Evolutionary conservation across 352 stramenopile species (phyloP), one percentile per base, ranked within the genome.

Genomic region (Pythium vanterpoolii): DNA sequence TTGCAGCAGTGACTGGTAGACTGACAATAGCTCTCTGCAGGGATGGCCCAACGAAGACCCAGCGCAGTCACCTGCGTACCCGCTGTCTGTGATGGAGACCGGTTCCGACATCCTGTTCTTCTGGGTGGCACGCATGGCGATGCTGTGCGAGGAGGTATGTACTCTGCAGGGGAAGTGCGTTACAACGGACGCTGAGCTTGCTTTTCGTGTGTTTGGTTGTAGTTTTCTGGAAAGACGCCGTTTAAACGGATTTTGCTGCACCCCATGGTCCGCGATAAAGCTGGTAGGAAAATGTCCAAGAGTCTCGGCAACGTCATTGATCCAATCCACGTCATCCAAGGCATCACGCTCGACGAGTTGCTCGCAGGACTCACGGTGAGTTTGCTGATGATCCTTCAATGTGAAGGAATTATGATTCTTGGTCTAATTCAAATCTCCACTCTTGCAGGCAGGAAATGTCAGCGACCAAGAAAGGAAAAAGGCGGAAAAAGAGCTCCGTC

Each of bases 101-200:
- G 98, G 97, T 18, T 98, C 98, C 66, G 98, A 99, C 75, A 99
- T 99, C 74, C 68, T 99, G 14, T 99, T 99, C 79, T 99, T 99
- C 75, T 99, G 98, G 98, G 97, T 99, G 38, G 97, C 96, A 28
- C 90, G 97, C 59, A 99, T 99, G 96, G 81, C 93, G 27, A 95
- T 93, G 50, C 89, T 99, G 78, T 93, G 95, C 52, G 86, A 98
- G 56, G 97, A 99, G 71, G 34, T 42, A 42, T 19, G 34, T 42
- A 42, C 34, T 42, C 8, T 5, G 8, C 19, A 18, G 9, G 34
- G 10, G 19, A 42, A 42, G 5, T 23, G 14, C 34, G 9, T 21
- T 21, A 16, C 10, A 3, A 42, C 34, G 18, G 34, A 13, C 14
- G 34, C 34, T 42, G 34, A 42, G 34, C 14, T 40, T 40, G 34